Percentiles rank a stretch among this genome's conserved stretches.
These are phyloP conservation scores for Astragalus glycyphyllos DNA, from an alignment of 306 rosid species.

Conservation along the genomic window DNA sequence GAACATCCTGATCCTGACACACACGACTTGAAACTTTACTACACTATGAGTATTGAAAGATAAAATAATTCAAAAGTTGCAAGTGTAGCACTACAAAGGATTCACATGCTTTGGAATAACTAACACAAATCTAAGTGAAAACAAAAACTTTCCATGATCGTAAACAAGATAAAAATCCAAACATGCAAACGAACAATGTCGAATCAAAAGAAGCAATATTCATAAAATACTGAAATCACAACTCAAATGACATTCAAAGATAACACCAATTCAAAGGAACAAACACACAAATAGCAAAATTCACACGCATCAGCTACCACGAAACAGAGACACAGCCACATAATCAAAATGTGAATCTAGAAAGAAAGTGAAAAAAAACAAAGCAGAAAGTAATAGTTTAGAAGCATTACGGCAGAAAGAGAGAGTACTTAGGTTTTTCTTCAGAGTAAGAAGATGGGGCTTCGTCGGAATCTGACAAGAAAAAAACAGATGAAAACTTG, in stretches of 20 bases:
- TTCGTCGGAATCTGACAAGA: too few relatives aligned
- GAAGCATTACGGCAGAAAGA: constrained; percentile 36
- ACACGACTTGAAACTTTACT: constrained; percentile 1
- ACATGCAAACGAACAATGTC: constrained; percentile 57
- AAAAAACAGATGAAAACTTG: too few relatives aligned
- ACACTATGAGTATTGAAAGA: neutral
- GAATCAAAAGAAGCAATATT: constrained; percentile 46
- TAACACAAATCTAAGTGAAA: constrained; percentile 36
- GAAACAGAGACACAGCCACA: constrained; percentile 34
- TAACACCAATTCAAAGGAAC: constrained; percentile 14
- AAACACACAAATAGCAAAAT: constrained; percentile 43
- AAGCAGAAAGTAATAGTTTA: constrained; percentile 10
- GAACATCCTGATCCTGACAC: constrained; percentile 36
- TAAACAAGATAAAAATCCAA: constrained; percentile 51
- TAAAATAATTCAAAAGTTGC: constrained; percentile 2
- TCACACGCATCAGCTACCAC: constrained; percentile 35
- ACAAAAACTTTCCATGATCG: neutral
- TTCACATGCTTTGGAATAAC: constrained; percentile 28
- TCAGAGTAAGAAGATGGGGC: too few relatives aligned
- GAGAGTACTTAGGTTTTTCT: constrained; percentile 71
- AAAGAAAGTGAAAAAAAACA: neutral
- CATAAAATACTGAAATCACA: constrained; percentile 31
- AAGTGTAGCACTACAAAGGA: constrained; percentile 30
- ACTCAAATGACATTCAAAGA: constrained; percentile 29
- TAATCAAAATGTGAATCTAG: constrained; percentile 46